Base-by-base conservation (phyloP, 2,329 filamentous ascomycete genomes). In the Diaporthe citri region DNA sequence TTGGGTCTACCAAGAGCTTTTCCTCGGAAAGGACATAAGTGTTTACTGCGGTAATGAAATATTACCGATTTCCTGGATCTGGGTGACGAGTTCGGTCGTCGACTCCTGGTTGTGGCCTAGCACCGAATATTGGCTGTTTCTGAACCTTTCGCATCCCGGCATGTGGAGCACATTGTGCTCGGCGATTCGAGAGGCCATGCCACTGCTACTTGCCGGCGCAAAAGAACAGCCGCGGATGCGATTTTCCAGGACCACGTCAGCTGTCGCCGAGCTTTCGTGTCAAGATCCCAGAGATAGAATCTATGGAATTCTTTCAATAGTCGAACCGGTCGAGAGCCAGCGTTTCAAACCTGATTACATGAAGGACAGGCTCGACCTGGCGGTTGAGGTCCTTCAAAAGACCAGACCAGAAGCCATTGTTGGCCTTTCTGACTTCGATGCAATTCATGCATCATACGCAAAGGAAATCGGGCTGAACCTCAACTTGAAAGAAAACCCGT, bases 1-100 rank as follows among this genome's bases (percentile, higher is more conserved):
- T 17, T 60, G 56, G 56, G n/a, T 60, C 22, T 60, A 60, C 22
- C 56, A 60, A 25, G 56, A 60, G 56, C 56, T 60, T 60, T 60
- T 60, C 56, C 56, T 60, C 12, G 56, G 56, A 17, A 60, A 12
- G 6, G 36, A 41, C 22, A 60, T 25, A 5, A 4, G 12, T 15
- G 12, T 60, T 41, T 60, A 5, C 10, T 60, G 56, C 3, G 56
- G 34, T 6, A 6, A 60, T 25, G 5, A 39, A 9, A 41, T 1
- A 25, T 8, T 60, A 25, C 56, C 56, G n/a, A 25, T 60, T 7
- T 60, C 56, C 22, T 60, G 56, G 56, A 4, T 25, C 13, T 60
- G 34, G 56, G 20, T 20, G 56, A 60, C 56, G 28, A 25, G 34
- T 17, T 41, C 34, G 6, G 41, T 60, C 12, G 39, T 60, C 28